Evolutionary conservation across 306 rosid genomes (phyloP).

Genomic region (Fagus crenata): DNA sequence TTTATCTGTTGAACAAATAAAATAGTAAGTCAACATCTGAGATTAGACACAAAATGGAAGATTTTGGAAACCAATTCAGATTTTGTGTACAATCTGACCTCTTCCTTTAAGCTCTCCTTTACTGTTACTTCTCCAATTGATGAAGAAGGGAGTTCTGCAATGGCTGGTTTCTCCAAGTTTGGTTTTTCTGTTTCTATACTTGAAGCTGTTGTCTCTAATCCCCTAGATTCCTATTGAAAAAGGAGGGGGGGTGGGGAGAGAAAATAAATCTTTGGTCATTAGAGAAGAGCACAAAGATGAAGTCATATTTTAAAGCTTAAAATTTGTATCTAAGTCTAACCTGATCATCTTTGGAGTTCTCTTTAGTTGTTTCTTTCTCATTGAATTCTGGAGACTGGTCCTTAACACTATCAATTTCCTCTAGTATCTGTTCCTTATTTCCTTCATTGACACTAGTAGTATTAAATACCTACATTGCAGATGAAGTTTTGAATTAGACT

Average conservation of each 20-base stretch:
- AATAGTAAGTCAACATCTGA: background rate
- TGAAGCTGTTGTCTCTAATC: conserved; percentile 4
- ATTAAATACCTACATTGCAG: conserved; percentile 22
- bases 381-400: conserved; percentile 17
- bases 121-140: background rate
- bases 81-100: conserved; percentile 25
- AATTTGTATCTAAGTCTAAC: conserved; percentile 6
- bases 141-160: conserved; percentile 20
- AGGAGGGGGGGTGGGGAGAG: background rate
- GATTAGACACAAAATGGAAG: conserved; percentile 2
- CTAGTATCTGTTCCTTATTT: conserved; percentile 2
- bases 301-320: background rate
- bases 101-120: conserved; percentile 22
- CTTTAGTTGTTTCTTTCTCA: conserved; percentile 2
- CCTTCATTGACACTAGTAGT: conserved; percentile 14
- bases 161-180: conserved; percentile 22
- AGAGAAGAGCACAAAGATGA: background rate
- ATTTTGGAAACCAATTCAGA: conserved; percentile 1
- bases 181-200: conserved; percentile 9
- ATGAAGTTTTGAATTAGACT: background rate
- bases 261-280: background rate
- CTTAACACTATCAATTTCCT: conserved; percentile 10
- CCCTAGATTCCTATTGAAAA: conserved; percentile 16
- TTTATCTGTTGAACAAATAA: conserved; percentile 23
- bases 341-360: conserved; percentile 26